phyloP scores from a whole-genome alignment of 352 stramenopile genomes.

The Globisporangium splendens region DNA sequence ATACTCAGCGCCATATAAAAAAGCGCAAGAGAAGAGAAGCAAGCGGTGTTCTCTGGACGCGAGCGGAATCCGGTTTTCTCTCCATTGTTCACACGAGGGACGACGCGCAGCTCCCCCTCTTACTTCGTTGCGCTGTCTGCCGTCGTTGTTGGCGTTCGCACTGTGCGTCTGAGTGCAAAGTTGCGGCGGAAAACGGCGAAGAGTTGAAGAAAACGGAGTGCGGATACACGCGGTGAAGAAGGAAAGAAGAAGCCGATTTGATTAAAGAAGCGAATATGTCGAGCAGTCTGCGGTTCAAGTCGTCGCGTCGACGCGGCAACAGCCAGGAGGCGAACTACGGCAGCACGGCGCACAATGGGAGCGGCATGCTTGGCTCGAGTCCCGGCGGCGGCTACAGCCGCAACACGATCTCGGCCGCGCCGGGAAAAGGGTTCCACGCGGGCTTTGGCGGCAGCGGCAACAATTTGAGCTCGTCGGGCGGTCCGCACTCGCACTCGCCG shows the following conservation, averaged over 20 bases:
- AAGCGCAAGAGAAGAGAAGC: too few species aligned
- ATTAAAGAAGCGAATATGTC: constrained; percentile 17
- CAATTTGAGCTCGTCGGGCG: constrained; percentile 16
- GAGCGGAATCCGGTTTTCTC: too few species aligned
- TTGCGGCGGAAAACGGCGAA: too few species aligned
- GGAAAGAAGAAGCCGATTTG: background rate
- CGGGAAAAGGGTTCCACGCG: constrained; percentile 31
- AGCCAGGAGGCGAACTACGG: constrained; percentile 50
- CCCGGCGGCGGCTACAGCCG: constrained; percentile 34
- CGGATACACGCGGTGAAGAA: too few species aligned
- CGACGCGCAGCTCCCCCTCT: too few species aligned
- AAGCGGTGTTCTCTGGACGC: too few species aligned
- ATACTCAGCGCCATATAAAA: too few species aligned
- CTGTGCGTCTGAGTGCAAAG: too few species aligned
- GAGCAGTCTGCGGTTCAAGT: constrained; percentile 72
- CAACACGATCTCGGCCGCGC: constrained; percentile 50
- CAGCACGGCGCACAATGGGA: constrained; percentile 22
- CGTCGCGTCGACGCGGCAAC: constrained; percentile 57
- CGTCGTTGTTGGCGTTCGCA: too few species aligned
- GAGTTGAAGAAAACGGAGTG: background rate
- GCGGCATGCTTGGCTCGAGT: constrained; percentile 32
- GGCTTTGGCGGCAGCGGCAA: constrained; percentile 17
- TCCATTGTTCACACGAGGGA: too few species aligned
- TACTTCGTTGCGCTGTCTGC: too few species aligned
- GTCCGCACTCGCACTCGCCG: constrained; percentile 10